These are phyloP conservation scores for Trichophaea hybrida DNA, from an alignment of 2,329 filamentous ascomycete genomes.

Conservation along the genomic window DNA sequence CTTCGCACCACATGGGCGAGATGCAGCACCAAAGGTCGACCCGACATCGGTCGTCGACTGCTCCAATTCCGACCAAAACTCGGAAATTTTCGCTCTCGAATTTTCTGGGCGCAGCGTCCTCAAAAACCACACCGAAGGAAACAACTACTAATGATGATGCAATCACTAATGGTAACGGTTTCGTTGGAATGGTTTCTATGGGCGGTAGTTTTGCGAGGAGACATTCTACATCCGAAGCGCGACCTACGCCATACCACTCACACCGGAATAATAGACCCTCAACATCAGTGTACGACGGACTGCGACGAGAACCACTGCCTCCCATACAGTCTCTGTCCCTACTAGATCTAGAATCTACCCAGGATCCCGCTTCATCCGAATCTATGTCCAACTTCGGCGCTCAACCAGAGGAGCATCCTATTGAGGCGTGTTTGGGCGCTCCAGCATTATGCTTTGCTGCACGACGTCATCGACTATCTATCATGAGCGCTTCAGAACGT, in stretches of 20 bases:
- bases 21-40: background rate
- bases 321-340: constrained; percentile 18
- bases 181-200: constrained; percentile 10
- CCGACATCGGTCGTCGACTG: constrained; percentile 2
- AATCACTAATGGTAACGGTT: constrained; percentile 7
- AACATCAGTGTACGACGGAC: constrained; percentile 3
- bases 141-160: constrained; percentile 1
- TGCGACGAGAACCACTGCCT: constrained; percentile 8
- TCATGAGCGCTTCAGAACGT: constrained; percentile 25
- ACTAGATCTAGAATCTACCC: constrained; percentile 12
- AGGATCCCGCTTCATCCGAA: background rate
- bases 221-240: constrained; percentile 11
- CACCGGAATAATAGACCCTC: constrained; percentile 6
- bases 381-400: background rate
- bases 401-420: background rate
- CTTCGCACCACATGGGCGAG: constrained; percentile 13
- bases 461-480: constrained; percentile 19
- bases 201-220: constrained; percentile 12
- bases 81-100: constrained; percentile 20
- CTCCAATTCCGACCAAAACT: constrained; percentile 8
- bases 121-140: background rate
- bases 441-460: constrained; percentile 2
- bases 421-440: background rate
- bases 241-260: constrained; percentile 1
- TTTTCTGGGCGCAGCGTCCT: constrained; percentile 11